Percentiles rank a stretch among this genome's conserved stretches.
Evolutionary conservation across 2,329 filamentous ascomycete genomes (phyloP).

Genomic region (Penicillium sp.): DNA sequence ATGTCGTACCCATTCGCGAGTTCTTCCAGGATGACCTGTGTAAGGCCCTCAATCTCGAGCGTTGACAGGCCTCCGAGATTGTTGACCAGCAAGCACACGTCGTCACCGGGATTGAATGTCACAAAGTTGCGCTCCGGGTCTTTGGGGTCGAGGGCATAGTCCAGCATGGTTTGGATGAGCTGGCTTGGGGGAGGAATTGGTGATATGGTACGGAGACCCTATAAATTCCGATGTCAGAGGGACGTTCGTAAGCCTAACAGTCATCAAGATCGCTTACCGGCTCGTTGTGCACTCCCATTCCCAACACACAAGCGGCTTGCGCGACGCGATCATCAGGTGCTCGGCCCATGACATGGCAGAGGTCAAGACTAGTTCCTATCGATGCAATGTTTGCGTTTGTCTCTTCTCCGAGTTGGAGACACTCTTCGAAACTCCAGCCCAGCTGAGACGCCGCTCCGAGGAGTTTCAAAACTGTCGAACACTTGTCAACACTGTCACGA

Average conservation of each 20-base stretch:
- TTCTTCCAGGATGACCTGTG: not conserved
- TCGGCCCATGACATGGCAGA: slow-evolving; percentile 1
- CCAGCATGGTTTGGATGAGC: not conserved
- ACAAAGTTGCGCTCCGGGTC: slow-evolving; percentile 5
- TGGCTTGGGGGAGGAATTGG: not conserved
- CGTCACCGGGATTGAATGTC: not conserved
- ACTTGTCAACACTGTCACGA: not conserved
- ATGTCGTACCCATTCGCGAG: not conserved
- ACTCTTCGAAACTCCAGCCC: not conserved
- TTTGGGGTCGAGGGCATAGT: not conserved
- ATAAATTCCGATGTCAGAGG: too few relatives aligned
- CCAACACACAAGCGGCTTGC: not conserved
- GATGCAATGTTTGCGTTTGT: not conserved
- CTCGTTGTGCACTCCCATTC: slow-evolving; percentile 9
- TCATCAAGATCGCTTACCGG: not conserved
- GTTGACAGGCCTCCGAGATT: slow-evolving; percentile 6
- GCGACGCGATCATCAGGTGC: not conserved
- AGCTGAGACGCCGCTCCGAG: not conserved
- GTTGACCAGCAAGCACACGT: slow-evolving; percentile 5
- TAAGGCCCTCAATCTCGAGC: not conserved
- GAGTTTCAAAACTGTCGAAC: not conserved
- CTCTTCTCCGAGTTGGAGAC: not conserved
- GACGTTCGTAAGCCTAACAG: too few relatives aligned
- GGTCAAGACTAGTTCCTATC: not conserved
- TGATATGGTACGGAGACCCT: not conserved